Evolutionary conservation across 306 rosid genomes (phyloP).

Genomic region (Trifolium pratense): DNA sequence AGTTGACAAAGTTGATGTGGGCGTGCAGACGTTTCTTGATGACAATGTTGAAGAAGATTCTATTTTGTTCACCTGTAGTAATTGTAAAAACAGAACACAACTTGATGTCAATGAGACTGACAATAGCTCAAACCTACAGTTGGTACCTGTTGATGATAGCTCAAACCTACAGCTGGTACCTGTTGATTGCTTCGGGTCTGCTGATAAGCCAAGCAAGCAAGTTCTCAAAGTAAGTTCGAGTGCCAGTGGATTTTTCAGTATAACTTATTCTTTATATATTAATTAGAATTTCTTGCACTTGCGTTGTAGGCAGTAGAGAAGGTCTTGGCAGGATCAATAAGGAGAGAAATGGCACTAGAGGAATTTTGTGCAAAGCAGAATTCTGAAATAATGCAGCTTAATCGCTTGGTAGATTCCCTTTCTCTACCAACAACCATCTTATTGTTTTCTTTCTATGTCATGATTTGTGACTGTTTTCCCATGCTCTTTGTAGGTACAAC

Average conservation of each 20-base stretch:
- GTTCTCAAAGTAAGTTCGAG: slow-evolving; percentile 77
- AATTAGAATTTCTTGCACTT: slow-evolving; percentile 29
- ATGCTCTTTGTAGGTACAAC: slow-evolving; percentile 73
- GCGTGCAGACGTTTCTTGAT: slow-evolving; percentile 69
- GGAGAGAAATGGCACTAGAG: slow-evolving; percentile 99
- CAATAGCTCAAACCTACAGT: slow-evolving; percentile 66
- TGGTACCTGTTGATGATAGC: slow-evolving; percentile 68
- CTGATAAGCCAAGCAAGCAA: slow-evolving; percentile 73
- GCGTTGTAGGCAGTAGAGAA: slow-evolving; percentile 75
- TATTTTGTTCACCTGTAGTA: slow-evolving; percentile 58
- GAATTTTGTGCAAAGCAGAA: slow-evolving; percentile 84
- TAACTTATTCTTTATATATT: slow-evolving; percentile 29
- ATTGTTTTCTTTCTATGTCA: slow-evolving; percentile 33
- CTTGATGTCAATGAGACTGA: slow-evolving; percentile 57
- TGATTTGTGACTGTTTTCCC: slow-evolving; percentile 49
- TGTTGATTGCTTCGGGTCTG: slow-evolving; percentile 63
- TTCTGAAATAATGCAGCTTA: slow-evolving; percentile 81
- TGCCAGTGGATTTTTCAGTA: slow-evolving; percentile 40
- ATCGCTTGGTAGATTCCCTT: slow-evolving; percentile 77
- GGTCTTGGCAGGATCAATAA: slow-evolving; percentile 92
- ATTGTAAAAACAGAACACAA: slow-evolving; percentile 69
- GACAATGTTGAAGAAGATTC: slow-evolving; percentile 59
- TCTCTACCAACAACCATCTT: slow-evolving; percentile 23
- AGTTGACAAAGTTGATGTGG: slow-evolving; percentile 69
- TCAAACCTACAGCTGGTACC: slow-evolving; percentile 74